Evolutionary conservation across 192 early-diverging fungal genomes (phyloP).

Genomic region (Coemansia sp.): DNA sequence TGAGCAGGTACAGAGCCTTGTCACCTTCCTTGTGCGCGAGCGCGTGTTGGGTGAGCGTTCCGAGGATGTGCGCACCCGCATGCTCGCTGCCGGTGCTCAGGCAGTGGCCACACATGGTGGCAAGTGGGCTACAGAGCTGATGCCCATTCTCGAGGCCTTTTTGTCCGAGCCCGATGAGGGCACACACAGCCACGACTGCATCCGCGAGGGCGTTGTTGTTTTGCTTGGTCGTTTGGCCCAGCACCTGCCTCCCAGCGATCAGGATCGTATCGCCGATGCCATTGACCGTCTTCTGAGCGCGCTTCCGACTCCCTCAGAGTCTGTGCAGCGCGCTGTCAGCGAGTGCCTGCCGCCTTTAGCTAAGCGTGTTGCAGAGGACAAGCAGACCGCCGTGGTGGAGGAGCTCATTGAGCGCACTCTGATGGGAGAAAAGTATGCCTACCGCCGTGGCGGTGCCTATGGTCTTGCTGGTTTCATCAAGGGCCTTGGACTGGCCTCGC

Average conservation of each 20-base stretch:
- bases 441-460: constrained; percentile 90
- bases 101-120: constrained; percentile 72
- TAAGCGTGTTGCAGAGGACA: constrained; percentile 63
- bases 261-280: constrained; percentile 66
- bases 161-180: constrained; percentile 66
- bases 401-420: constrained; percentile 67
- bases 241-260: constrained; percentile 71
- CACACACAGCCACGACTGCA: constrained; percentile 75
- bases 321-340: constrained; percentile 90
- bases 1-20: constrained; percentile 55
- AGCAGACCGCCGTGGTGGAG: constrained; percentile 58
- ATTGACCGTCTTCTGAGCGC: constrained; percentile 87
- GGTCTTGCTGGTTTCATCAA: constrained; percentile 93
- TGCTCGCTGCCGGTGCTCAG: constrained; percentile 84
- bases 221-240: constrained; percentile 87
- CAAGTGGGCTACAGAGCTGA: constrained; percentile 58
- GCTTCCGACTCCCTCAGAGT: constrained; percentile 88
- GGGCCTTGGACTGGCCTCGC: constrained; percentile 79
- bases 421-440: constrained; percentile 72
- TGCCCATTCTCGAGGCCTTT: constrained; percentile 77
- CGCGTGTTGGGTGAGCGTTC: constrained; percentile 83
- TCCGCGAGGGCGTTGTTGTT: constrained; percentile 90
- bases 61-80: constrained; percentile 69
- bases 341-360: constrained; percentile 91
- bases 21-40: constrained; percentile 76